Percentiles rank a stretch among this genome's conserved stretches.
These are phyloP conservation scores for Leishmania tarentolae DNA, from an alignment of 208 protist species.

Conservation along the genomic window DNA sequence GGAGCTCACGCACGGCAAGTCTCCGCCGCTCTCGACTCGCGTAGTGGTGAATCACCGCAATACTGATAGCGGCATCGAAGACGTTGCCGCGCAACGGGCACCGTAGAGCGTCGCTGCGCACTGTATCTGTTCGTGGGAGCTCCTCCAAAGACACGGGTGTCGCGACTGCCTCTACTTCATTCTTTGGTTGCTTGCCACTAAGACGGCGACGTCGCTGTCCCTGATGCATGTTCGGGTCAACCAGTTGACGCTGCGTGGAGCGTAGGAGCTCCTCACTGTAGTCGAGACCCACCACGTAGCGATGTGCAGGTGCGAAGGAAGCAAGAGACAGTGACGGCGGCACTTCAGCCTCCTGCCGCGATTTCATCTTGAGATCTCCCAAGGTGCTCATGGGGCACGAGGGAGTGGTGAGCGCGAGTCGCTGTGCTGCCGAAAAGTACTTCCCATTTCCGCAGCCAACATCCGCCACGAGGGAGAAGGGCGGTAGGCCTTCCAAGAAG, in stretches of 20 bases:
- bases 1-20: constrained; percentile 61
- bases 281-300: constrained; percentile 75
- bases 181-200: constrained; percentile 7
- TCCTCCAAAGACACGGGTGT: constrained; percentile 16
- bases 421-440: constrained; percentile 60
- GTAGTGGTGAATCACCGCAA: constrained; percentile 93
- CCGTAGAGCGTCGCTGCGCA: constrained; percentile 61
- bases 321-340: neutral
- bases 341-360: neutral
- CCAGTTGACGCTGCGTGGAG: constrained; percentile 45
- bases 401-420: neutral
- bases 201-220: constrained; percentile 9
- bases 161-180: constrained; percentile 2
- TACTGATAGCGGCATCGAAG: constrained; percentile 85
- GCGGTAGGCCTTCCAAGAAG: constrained; percentile 71
- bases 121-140: constrained; percentile 56
- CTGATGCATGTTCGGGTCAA: constrained; percentile 47
- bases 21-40: constrained; percentile 54
- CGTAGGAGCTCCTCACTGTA: constrained; percentile 61
- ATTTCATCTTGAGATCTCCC: neutral
- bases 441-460: constrained; percentile 92
- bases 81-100: constrained; percentile 65
- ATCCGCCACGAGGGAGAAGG: constrained; percentile 71
- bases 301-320: constrained; percentile 23
- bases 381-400: neutral